These are phyloP conservation scores for Selaginella tamariscina DNA, from an alignment of 75 land plant genomes.

Conservation along the genomic window DNA sequence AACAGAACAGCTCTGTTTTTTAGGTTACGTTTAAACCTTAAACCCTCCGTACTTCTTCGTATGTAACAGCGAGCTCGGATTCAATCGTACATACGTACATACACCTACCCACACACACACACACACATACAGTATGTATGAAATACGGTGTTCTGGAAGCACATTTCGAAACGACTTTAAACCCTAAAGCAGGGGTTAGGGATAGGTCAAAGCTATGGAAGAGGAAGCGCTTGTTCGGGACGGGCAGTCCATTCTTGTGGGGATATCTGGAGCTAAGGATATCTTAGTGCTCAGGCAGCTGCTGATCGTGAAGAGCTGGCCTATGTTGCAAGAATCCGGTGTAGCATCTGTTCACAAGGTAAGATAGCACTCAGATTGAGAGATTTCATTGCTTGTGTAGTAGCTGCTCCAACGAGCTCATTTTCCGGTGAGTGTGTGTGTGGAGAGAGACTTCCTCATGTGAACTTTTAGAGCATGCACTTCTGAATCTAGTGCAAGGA, in stretches of 20 bases:
- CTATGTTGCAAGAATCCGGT: background rate
- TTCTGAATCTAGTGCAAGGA: slow-evolving; percentile 1
- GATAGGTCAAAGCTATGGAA: no score
- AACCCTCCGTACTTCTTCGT: no score
- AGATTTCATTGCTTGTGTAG: background rate
- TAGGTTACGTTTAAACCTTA: no score
- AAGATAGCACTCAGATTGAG: background rate
- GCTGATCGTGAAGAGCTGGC: background rate
- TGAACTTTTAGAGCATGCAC: slow-evolving; percentile 31
- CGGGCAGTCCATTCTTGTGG: background rate
- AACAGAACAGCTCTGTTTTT: slow-evolving; percentile 9
- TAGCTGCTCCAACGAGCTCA: background rate
- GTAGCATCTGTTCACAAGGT: background rate
- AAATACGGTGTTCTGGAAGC: no score
- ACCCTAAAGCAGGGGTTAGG: no score
- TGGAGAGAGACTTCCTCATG: background rate
- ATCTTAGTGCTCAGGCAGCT: background rate
- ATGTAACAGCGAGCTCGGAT: no score
- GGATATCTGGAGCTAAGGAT: background rate
- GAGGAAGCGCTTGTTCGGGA: background rate
- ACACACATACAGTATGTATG: no score
- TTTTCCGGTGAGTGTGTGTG: background rate
- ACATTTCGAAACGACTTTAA: no score
- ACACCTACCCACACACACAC: background rate
- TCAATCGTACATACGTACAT: no score